Conservation (phyloP, 495 filamentous ascomycete genomes). For the Tuber calosporum region DNA sequence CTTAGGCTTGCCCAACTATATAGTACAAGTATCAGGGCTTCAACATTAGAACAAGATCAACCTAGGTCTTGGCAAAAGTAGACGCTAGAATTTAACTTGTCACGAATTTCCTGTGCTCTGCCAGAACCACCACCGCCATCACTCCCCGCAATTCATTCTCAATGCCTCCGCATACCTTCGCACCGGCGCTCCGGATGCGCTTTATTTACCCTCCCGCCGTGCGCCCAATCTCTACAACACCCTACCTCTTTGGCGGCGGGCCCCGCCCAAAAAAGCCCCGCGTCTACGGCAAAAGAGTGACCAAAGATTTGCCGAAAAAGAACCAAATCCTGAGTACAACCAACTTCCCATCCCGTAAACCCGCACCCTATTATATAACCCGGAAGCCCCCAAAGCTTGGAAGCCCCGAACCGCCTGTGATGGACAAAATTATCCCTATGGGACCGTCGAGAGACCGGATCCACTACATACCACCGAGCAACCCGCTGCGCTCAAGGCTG, state of each 20-base stretch:
- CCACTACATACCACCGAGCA: not conserved
- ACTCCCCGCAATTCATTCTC: not conserved
- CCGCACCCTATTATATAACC: not conserved
- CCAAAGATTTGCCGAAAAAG: not conserved
- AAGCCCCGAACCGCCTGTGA: not conserved
- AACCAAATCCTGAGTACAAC: not conserved
- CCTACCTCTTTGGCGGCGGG: not conserved
- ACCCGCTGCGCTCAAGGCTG: not conserved
- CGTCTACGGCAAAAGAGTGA: rapidly evolving
- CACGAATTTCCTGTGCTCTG: not conserved
- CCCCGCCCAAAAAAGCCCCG: not conserved
- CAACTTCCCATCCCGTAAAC: not conserved
- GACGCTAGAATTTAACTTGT: not conserved
- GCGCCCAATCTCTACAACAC: not conserved
- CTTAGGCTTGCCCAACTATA: no score
- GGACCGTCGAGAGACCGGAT: not conserved
- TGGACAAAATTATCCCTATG: not conserved
- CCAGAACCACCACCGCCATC: not conserved
- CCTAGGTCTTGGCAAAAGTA: not conserved
- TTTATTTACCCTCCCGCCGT: not conserved
- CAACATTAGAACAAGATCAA: not conserved
- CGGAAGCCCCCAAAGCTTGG: not conserved
- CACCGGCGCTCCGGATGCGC: not conserved
- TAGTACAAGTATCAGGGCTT: no score
- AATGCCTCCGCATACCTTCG: not conserved